Evolutionary conservation across 371 early-diverging fungal genomes (phyloP), one percentile per base, ranked within the genome.

Genomic region (Gilbertella persicaria): DNA sequence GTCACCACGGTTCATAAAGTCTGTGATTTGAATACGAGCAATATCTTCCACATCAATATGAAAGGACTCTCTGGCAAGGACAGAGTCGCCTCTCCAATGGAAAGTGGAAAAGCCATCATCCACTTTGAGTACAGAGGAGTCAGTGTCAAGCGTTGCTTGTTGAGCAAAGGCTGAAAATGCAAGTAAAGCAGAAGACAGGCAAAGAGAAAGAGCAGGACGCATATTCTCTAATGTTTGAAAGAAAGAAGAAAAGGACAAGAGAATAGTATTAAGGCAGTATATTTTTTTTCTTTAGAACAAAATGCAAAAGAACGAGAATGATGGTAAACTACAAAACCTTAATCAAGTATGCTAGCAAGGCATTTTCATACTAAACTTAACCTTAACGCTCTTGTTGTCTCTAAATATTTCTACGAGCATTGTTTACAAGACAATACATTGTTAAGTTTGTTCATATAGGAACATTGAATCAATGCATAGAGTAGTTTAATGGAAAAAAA

Each of bases 1-100:
- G 41, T 77, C 78, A 36, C 78, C 78, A 41, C 64, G 66, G 52
- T 77, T 69, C 68, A 73, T 73, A 48, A 56, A 77, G 29, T 77
- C 78, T 12, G 66, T 67, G 13, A 77, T 24, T 57, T 73, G 68
- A 38, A 77, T 65, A 33, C 60, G 61, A 12, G 69, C 58, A 9
- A 64, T 45, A 23, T 57, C 40, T 19, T 71, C 68, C 28, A 67
- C 48, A n/a, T 56, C 41, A 24, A 71, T n/a, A 8, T 61, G 50
- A 23, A 67, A 77, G 1, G 69, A 43, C 49, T 77, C 72, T 25
- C 43, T 24, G 20, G 72, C 74, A 10, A 62, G 12, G 14, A 66
- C 45, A 20, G 53, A 51, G 5, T 63, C 62, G n/a, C 72, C 74
- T 5, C 43, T 58, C 78, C 78, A 77, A 29, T 60, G 69, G 64